Evolutionary conservation across 495 filamentous ascomycete genomes (phyloP).

Genomic region (Lasiosphaeriaceae sp.): DNA sequence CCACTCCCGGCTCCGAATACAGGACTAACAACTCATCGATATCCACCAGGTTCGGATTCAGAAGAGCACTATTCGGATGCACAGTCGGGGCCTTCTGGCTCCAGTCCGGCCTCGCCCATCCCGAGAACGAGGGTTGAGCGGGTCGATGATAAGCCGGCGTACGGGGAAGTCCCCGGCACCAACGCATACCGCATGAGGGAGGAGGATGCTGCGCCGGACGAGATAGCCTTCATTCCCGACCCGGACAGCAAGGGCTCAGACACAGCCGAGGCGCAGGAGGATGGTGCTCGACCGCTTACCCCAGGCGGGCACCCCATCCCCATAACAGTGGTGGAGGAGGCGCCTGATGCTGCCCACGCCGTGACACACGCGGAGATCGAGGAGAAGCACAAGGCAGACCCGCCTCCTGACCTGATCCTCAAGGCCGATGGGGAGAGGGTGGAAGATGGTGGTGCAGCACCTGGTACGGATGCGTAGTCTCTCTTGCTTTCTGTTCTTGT

Average conservation of each 20-base stretch:
- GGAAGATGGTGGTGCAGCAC: conserved; percentile 21
- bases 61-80: conserved; percentile 94
- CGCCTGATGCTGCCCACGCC: conserved; percentile 37
- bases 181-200: conserved; percentile 68
- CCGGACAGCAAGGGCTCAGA: conserved; percentile 27
- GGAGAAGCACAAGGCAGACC: conserved; percentile 40
- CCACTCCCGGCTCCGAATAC: neutral
- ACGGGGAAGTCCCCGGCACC: conserved; percentile 88
- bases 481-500: conserved; percentile 8
- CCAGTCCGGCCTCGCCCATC: conserved; percentile 57
- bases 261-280: conserved; percentile 6
- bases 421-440: conserved; percentile 37
- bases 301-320: conserved; percentile 44
- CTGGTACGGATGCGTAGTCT: conserved; percentile 38
- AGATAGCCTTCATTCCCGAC: conserved; percentile 51
- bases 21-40: conserved; percentile 9
- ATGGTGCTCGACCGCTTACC: conserved; percentile 27
- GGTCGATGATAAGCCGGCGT: conserved; percentile 59
- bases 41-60: conserved; percentile 59
- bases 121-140: conserved; percentile 83
- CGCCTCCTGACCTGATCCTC: conserved; percentile 44
- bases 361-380: conserved; percentile 36
- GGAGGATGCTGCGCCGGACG: conserved; percentile 81
- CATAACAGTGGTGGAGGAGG: conserved; percentile 47
- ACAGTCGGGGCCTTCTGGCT: conserved; percentile 60